These are phyloP conservation scores for Miscanthus lutarioriparius DNA, from an alignment of 176 grass and related monocot species.

Conservation along the genomic window DNA sequence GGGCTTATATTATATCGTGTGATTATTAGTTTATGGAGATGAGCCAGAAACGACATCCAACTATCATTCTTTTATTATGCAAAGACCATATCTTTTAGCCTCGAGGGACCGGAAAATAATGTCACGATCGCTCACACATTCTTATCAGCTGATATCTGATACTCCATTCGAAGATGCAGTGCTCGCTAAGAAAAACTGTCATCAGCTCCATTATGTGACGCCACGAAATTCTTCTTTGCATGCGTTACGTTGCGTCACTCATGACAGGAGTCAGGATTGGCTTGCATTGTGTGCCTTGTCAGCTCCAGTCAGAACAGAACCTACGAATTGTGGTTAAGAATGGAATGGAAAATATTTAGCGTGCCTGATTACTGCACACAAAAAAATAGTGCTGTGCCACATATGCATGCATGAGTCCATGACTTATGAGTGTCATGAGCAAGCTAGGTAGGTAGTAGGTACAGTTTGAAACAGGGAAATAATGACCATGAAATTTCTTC, in stretches of 20 bases:
- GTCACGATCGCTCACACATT: not conserved
- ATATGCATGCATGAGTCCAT: not conserved
- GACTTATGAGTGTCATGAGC: too few species aligned
- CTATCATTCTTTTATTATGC: not conserved
- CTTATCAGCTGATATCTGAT: conserved; percentile 20
- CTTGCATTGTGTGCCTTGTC: not conserved
- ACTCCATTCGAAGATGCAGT: not conserved
- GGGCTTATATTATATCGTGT: not conserved
- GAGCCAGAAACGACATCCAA: not conserved
- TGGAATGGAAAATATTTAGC: not conserved
- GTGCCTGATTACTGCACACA: not conserved
- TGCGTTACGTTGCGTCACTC: conserved; percentile 2
- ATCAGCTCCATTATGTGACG: conserved; percentile 13
- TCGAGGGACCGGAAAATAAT: not conserved
- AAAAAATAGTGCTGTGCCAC: not conserved
- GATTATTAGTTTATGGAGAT: conserved; percentile 1
- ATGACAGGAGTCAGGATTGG: not conserved
- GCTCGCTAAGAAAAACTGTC: conserved; percentile 5
- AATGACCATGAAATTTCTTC: conserved; percentile 3
- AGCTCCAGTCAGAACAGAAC: not conserved
- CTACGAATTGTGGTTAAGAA: not conserved
- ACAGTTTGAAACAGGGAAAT: not conserved
- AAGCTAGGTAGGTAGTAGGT: not conserved
- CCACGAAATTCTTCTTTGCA: conserved; percentile 24
- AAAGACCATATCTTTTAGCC: conserved; percentile 35